These are phyloP conservation scores for Scenedesmus sp. DNA, from an alignment of 163 green algal species.

Conservation along the genomic window DNA sequence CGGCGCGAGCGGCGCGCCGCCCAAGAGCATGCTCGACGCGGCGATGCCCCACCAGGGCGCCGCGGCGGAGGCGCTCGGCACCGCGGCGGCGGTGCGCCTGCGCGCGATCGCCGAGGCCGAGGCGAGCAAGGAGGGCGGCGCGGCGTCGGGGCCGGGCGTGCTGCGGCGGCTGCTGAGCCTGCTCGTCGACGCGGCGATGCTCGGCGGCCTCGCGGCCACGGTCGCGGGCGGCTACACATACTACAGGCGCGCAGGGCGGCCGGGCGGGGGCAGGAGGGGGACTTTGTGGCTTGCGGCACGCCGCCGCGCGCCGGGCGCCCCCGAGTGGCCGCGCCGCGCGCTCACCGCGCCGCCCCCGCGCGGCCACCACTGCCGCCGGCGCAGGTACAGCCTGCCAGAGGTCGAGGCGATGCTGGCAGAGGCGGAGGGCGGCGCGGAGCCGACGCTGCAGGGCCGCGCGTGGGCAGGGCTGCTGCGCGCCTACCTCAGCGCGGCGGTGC, in stretches of 20 bases:
- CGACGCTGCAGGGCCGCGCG: background rate
- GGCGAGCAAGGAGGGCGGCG: conserved; percentile 18
- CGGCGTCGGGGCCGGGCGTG: conserved; percentile 5
- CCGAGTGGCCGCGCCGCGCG: too few species aligned
- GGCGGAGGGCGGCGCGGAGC: background rate
- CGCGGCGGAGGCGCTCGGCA: conserved; percentile 13
- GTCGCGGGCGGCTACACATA: conserved; percentile 76
- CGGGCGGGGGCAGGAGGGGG: too few species aligned
- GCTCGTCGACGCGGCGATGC: conserved; percentile 11
- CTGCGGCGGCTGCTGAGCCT: conserved; percentile 1
- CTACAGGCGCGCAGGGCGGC: background rate
- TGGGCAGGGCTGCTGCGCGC: background rate
- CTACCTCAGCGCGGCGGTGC: conserved; percentile 13
- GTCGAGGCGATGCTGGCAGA: conserved; percentile 36
- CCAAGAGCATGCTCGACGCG: conserved; percentile 40
- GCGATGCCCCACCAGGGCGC: background rate
- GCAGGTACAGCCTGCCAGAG: conserved; percentile 40
- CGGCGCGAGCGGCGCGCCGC: background rate
- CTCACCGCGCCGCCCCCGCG: too few species aligned
- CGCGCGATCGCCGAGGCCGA: conserved; percentile 12
- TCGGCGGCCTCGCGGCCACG: conserved; percentile 10
- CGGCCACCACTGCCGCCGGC: too few species aligned
- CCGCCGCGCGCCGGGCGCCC: too few species aligned
- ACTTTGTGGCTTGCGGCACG: too few species aligned
- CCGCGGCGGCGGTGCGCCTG: conserved; percentile 32